phyloP scores from a whole-genome alignment of 192 early-diverging fungal species.

The Coemansia aciculifera region DNA sequence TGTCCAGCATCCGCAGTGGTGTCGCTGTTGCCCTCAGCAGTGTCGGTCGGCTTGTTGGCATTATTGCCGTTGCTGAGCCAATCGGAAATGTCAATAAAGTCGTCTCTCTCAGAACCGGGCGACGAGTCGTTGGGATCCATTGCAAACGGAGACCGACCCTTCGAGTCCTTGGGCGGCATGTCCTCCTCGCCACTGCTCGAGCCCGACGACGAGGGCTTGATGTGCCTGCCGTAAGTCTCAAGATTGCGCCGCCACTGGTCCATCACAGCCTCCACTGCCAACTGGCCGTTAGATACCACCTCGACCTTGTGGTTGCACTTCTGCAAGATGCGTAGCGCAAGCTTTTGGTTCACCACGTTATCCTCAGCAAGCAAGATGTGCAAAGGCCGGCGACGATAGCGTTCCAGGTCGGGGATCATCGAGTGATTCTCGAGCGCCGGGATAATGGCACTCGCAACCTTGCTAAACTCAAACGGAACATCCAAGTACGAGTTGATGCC shows the following conservation, averaged over 20 bases:
- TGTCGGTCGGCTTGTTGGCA: not conserved
- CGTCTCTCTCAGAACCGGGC: constrained; percentile 11
- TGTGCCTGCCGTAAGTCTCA: constrained; percentile 29
- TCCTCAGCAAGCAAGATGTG: constrained; percentile 83
- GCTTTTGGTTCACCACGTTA: constrained; percentile 84
- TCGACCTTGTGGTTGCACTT: constrained; percentile 75
- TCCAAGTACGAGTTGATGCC: constrained; percentile 73
- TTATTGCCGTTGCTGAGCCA: not conserved
- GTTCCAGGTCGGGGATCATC: constrained; percentile 61
- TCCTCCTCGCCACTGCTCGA: constrained; percentile 20
- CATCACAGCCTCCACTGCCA: constrained; percentile 74
- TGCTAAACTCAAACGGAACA: constrained; percentile 60
- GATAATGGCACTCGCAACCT: constrained; percentile 67
- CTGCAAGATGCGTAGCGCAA: constrained; percentile 72
- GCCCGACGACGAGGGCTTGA: constrained; percentile 13
- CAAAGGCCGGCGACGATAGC: constrained; percentile 61
- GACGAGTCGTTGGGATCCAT: constrained; percentile 34
- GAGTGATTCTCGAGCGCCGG: constrained; percentile 72
- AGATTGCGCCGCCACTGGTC: constrained; percentile 51
- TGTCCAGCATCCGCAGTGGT: not conserved
- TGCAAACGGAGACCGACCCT: constrained; percentile 20
- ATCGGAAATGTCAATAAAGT: constrained; percentile 3
- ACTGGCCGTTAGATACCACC: constrained; percentile 76
- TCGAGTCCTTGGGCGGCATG: constrained; percentile 3
- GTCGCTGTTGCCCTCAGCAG: not conserved